A percentile compares a stretch with the other conserved stretches of the same genome.
phyloP scores from a whole-genome alignment of 495 filamentous ascomycete species.

The Niebla homalea region DNA sequence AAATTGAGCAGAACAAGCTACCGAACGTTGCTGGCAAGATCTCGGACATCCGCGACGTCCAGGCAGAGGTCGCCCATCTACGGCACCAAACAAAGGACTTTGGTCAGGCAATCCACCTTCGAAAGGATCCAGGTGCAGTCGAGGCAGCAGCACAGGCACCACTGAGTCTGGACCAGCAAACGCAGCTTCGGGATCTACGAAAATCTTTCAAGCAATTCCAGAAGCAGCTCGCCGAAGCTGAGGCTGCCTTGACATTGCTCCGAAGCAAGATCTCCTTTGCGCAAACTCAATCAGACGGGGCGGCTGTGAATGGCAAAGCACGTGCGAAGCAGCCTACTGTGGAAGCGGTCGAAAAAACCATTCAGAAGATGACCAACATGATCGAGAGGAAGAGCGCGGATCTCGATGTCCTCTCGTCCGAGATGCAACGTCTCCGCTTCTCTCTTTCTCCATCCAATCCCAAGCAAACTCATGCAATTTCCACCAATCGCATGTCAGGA shows the following conservation, averaged over 20 bases:
- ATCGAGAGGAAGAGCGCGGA: slow-evolving; percentile 76
- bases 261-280: slow-evolving; percentile 57
- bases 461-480: too few species aligned
- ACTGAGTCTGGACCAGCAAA: slow-evolving; percentile 67
- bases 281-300: slow-evolving; percentile 24
- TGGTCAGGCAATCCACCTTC: slow-evolving; percentile 50
- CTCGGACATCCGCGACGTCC: slow-evolving; percentile 43
- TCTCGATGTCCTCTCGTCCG: slow-evolving; percentile 74
- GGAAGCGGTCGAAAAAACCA: slow-evolving; percentile 81
- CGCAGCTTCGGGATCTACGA: slow-evolving; percentile 71
- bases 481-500: too few species aligned
- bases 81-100: slow-evolving; percentile 60
- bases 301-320: slow-evolving; percentile 11
- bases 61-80: slow-evolving; percentile 53
- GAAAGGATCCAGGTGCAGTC: slow-evolving; percentile 46
- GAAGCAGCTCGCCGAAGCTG: slow-evolving; percentile 59
- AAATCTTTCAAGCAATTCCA: slow-evolving; percentile 54
- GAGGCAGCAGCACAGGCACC: slow-evolving; percentile 49
- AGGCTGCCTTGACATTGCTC: slow-evolving; percentile 70
- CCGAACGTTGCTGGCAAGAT: slow-evolving; percentile 51
- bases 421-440: slow-evolving; percentile 61
- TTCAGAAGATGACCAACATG: slow-evolving; percentile 85
- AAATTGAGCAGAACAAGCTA: slow-evolving; percentile 50
- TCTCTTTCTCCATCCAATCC: slow-evolving; percentile 24
- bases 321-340: slow-evolving; percentile 57